Evolutionary conservation across 805 yeast genomes (phyloP).

Genomic region (Candida chauliodis): DNA sequence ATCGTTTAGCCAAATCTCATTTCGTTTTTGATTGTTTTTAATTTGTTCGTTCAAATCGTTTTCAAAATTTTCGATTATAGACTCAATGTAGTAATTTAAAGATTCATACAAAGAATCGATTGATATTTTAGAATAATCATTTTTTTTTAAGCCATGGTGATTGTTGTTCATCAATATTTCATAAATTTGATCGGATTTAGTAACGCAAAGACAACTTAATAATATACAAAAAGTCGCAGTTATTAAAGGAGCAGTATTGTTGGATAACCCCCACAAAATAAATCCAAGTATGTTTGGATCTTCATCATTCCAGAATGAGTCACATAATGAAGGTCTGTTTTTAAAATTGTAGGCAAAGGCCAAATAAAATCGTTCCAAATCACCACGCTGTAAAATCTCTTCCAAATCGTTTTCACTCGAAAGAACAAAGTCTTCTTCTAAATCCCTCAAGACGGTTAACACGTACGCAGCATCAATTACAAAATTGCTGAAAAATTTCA

Average conservation of each 20-base stretch:
- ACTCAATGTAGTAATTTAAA: slow-evolving; percentile 49
- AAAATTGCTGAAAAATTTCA: slow-evolving; percentile 51
- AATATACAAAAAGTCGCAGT: slow-evolving; percentile 78
- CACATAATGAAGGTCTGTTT: slow-evolving; percentile 54
- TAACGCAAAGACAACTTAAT: slow-evolving; percentile 69
- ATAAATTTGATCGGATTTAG: slow-evolving; percentile 52
- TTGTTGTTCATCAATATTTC: slow-evolving; percentile 32
- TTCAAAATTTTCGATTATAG: slow-evolving; percentile 39
- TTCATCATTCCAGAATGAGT: slow-evolving; percentile 56
- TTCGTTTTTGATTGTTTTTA: slow-evolving; percentile 30
- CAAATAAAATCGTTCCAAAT: slow-evolving; percentile 81
- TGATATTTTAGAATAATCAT: slow-evolving; percentile 45
- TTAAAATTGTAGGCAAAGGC: slow-evolving; percentile 67
- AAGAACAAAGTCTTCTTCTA: slow-evolving; percentile 68
- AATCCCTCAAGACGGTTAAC: slow-evolving; percentile 63
- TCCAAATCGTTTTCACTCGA: slow-evolving; percentile 50
- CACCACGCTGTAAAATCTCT: slow-evolving; percentile 68
- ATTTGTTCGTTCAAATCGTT: slow-evolving; percentile 27
- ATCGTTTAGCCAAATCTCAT: slow-evolving; percentile 26
- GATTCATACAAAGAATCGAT: slow-evolving; percentile 55
- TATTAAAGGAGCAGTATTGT: slow-evolving; percentile 72
- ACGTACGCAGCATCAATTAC: slow-evolving; percentile 64
- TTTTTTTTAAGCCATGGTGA: slow-evolving; percentile 23
- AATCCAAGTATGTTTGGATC: slow-evolving; percentile 63
- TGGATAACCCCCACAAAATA: slow-evolving; percentile 81